Evolutionary conservation across 352 stramenopile genomes (phyloP).

Genomic region (Pythium scleroteichum): DNA sequence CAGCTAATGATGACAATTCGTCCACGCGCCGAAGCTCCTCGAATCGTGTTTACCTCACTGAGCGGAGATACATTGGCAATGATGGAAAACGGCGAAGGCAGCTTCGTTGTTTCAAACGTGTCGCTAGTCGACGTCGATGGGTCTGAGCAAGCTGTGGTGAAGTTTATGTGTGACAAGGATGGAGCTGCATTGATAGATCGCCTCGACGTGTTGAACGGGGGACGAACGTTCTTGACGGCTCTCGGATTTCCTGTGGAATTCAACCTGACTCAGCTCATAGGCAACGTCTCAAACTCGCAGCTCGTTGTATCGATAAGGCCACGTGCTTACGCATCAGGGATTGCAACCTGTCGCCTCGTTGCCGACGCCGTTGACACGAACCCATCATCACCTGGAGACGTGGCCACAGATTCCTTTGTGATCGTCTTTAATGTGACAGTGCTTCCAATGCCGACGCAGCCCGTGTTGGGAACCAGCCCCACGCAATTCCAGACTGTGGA

Average conservation of each 20-base stretch:
- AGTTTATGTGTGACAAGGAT: slow-evolving; percentile 1
- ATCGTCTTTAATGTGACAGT: slow-evolving; percentile 3
- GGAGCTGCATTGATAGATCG: slow-evolving; percentile 7
- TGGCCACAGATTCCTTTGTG: slow-evolving; percentile 10
- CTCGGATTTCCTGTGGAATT: not conserved
- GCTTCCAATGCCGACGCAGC: slow-evolving; percentile 9
- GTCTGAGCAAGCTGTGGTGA: slow-evolving; percentile 10
- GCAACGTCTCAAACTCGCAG: not conserved
- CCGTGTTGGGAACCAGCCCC: not conserved
- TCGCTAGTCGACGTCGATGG: slow-evolving; percentile 17
- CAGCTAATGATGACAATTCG: slow-evolving; percentile 10
- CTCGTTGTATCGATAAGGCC: slow-evolving; percentile 11
- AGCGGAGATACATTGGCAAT: not conserved
- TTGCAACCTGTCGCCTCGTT: slow-evolving; percentile 3
- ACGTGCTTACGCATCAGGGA: slow-evolving; percentile 11
- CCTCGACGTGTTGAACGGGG: not conserved
- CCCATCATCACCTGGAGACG: not conserved
- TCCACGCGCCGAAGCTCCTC: slow-evolving; percentile 16
- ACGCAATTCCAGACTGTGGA: slow-evolving; percentile 12
- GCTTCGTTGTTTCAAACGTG: slow-evolving; percentile 15
- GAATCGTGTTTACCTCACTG: slow-evolving; percentile 1
- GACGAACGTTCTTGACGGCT: not conserved
- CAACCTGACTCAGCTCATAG: slow-evolving; percentile 3
- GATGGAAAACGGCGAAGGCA: slow-evolving; percentile 11
- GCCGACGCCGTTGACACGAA: slow-evolving; percentile 11